Evolutionary conservation across 257 asterid species (phyloP).

Genomic region (Cynanchum wilfordii): DNA sequence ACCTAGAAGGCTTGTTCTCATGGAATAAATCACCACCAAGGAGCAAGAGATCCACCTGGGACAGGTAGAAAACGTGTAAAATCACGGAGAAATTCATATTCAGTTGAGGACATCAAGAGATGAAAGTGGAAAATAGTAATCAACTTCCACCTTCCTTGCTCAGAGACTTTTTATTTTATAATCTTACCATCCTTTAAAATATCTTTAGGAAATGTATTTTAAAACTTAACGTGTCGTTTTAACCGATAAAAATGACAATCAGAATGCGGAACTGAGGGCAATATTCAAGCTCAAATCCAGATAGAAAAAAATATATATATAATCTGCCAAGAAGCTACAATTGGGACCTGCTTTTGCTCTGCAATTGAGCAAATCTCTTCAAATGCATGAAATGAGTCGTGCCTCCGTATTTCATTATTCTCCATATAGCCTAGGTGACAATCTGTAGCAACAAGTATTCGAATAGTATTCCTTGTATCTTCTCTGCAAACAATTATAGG

Average conservation of each 20-base stretch:
- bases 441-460: conserved; percentile 86
- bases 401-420: conserved; percentile 94
- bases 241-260: background rate
- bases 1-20: conserved; percentile 96
- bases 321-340: conserved; percentile 3
- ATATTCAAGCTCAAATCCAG: background rate
- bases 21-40: conserved; percentile 98
- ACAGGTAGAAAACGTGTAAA: conserved; percentile 4
- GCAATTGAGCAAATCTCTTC: conserved; percentile 99
- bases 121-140: background rate
- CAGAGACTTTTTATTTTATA: background rate
- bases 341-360: conserved; percentile 70
- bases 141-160: background rate
- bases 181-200: background rate
- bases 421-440: conserved; percentile 99
- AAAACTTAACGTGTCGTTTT: background rate
- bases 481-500: conserved; percentile 36
- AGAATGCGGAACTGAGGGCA: background rate
- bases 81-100: background rate
- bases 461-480: conserved; percentile 48
- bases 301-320: background rate
- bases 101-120: background rate
- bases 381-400: conserved; percentile 90
- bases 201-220: background rate
- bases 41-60: conserved; percentile 84